Conservation (phyloP, 2,329 filamentous ascomycete species). For the Beauveria bassiana region DNA sequence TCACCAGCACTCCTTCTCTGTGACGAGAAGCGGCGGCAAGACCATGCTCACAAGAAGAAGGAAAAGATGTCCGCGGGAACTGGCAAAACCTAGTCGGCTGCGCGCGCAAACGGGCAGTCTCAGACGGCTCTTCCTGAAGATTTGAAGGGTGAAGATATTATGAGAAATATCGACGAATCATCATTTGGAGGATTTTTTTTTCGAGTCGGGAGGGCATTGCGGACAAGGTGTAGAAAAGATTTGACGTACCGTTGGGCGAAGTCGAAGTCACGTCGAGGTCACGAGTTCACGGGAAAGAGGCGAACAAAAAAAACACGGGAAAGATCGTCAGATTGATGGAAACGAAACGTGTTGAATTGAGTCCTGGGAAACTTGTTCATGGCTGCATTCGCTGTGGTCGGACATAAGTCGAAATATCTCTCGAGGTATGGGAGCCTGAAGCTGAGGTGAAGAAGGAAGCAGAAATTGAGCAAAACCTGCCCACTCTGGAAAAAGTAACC, state of each 20-base stretch:
- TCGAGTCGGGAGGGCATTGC: background rate
- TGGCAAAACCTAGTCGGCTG: constrained; percentile 8
- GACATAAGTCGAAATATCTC: background rate
- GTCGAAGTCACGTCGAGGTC: background rate
- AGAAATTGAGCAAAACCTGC: background rate
- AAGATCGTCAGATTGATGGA: background rate
- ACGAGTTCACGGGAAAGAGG: background rate
- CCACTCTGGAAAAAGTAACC: background rate
- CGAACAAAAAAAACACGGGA: too few relatives aligned
- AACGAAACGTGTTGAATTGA: background rate
- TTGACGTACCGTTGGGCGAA: constrained; percentile 12
- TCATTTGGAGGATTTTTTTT: constrained; percentile 26
- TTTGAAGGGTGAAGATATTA: constrained; percentile 26
- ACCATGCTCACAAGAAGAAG: background rate
- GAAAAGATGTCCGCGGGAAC: constrained; percentile 7
- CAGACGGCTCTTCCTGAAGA: constrained; percentile 41
- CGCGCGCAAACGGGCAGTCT: constrained; percentile 22
- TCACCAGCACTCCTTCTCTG: constrained; percentile 7
- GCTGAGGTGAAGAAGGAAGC: background rate
- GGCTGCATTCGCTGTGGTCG: background rate
- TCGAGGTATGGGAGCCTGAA: background rate
- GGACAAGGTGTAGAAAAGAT: background rate
- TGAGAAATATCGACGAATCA: constrained; percentile 25
- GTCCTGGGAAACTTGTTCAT: background rate
- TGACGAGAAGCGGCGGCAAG: constrained; percentile 10